A percentile compares a stretch with the other conserved stretches of the same genome.
Conservation (phyloP, 1,139 yeast species). For the Diutina ranongensis region DNA sequence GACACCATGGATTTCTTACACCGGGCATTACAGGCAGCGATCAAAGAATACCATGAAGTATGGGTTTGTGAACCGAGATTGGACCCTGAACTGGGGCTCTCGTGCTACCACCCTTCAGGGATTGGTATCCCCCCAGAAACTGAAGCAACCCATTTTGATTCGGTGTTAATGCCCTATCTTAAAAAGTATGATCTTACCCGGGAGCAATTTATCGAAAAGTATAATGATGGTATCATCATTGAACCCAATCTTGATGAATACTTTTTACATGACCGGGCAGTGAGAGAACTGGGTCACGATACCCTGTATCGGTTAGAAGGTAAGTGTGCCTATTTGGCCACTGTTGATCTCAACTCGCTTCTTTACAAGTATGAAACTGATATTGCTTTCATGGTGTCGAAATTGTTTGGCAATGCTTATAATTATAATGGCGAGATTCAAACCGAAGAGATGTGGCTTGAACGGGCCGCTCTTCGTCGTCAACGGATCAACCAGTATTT, state of each 20-base stretch:
- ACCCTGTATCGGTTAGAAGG: slow-evolving; percentile 88
- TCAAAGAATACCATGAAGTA: slow-evolving; percentile 71
- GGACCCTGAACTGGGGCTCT: slow-evolving; percentile 68
- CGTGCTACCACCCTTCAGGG: slow-evolving; percentile 88
- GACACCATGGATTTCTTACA: slow-evolving; percentile 48
- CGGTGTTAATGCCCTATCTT: slow-evolving; percentile 60
- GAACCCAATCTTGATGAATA: slow-evolving; percentile 83
- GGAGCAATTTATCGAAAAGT: slow-evolving; percentile 59
- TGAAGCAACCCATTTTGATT: slow-evolving; percentile 78
- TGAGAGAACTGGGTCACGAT: slow-evolving; percentile 95
- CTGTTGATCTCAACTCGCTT: slow-evolving; percentile 79
- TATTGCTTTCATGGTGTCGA: slow-evolving; percentile 55
- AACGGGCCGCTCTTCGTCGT: slow-evolving; percentile 44
- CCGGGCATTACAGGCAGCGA: slow-evolving; percentile 65
- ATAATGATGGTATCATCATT: slow-evolving; percentile 51
- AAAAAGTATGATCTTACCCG: slow-evolving; percentile 49
- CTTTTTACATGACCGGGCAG: slow-evolving; percentile 88
- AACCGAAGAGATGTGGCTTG: slow-evolving; percentile 46
- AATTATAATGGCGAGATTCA: slow-evolving; percentile 28
- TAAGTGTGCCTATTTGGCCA: slow-evolving; percentile 78
- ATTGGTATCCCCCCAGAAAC: slow-evolving; percentile 94
- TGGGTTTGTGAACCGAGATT: slow-evolving; percentile 72
- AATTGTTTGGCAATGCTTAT: slow-evolving; percentile 42
- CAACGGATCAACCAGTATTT: slow-evolving; percentile 51
- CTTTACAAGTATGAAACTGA: slow-evolving; percentile 86